phyloP scores from a whole-genome alignment of 225 moss, liverwort and hornwort genomes.

The Sphagnum tenellum region DNA sequence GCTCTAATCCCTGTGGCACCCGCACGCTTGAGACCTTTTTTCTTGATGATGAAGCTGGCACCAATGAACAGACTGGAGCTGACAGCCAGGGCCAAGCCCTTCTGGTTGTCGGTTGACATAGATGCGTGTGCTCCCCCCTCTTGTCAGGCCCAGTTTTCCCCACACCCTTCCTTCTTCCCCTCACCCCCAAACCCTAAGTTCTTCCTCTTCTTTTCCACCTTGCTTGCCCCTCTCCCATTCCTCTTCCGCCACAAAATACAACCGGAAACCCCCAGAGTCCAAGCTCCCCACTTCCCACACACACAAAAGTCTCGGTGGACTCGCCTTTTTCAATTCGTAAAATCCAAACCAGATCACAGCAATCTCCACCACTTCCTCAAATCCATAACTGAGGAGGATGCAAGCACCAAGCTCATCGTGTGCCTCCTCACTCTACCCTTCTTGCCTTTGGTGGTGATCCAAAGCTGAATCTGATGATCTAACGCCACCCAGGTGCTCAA shows the following conservation, averaged over 20 bases:
- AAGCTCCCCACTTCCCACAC: too few species aligned
- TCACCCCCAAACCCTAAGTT: neutral
- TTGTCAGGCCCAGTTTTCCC: neutral
- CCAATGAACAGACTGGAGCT: constrained; percentile 98
- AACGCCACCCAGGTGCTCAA: too few species aligned
- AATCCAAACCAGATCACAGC: too few species aligned
- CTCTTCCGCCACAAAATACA: neutral
- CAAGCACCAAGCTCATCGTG: too few species aligned
- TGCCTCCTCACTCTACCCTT: too few species aligned
- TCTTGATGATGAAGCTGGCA: constrained; percentile 96
- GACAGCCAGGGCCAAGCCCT: constrained; percentile 94
- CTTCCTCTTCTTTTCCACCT: constrained; percentile 28
- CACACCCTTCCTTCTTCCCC: neutral
- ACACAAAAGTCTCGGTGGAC: too few species aligned
- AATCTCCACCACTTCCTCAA: too few species aligned
- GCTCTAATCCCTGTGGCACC: constrained; percentile 85
- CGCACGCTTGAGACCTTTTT: constrained; percentile 91
- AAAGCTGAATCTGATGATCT: too few species aligned
- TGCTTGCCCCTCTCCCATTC: constrained; percentile 22
- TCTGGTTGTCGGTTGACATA: constrained; percentile 88
- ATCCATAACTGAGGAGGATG: too few species aligned
- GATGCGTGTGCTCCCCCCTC: constrained; percentile 11
- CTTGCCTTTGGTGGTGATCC: too few species aligned
- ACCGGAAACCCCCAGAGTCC: too few species aligned
- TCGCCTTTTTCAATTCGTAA: too few species aligned